Evolutionary conservation across 2,329 filamentous ascomycete species (phyloP), one percentile per base, ranked within the genome.

Genomic region (Ascomycota sp.): DNA sequence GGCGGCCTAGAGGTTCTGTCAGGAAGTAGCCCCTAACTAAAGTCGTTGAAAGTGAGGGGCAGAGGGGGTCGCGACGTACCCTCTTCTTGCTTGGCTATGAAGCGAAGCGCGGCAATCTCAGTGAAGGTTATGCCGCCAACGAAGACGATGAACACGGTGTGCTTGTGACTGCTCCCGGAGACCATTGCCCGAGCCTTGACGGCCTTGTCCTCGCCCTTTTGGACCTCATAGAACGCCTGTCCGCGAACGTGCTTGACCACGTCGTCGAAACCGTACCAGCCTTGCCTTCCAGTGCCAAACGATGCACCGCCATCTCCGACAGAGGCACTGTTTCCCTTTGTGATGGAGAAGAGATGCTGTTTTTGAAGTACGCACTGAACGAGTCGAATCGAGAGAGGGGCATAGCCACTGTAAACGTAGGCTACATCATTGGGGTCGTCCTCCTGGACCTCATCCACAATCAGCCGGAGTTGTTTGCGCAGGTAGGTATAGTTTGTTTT

Each of bases 371-470:
- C 69, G 46, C 81, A 89, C 51, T 98, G 91, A 5, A 98, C 76
- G 4, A 98, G 67, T 11, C 89, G 75, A 31, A 95, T 69, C 27
- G 81, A 92, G 9, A 98, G 65, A 0, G 89, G 91, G 4, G 91
- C 89, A 47, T 95, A 98, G 30, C 89, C 91, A 38, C 81, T 92
- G 54, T 95, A 98, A 8, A 94, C 85, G 44, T 98, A 98, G n/a
- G 85, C 78, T 36, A 95, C 75, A 43, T 98, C 89, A 43, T 89
- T 80, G 3, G 89, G 89, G 28, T 91, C 78, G 34, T 89, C 75
- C 51, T 98, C 89, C 46, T 92, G 85, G 24, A 98, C 86, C 48
- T 95, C 89, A 47, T 98, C 89, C 32, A 94, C 77, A 46, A 94
- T 92, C 11, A 98, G 66, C 20, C 77, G 72, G 10, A 98, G 67